Percentiles rank a stretch among this genome's conserved stretches.
Evolutionary conservation across 768 basidiomycete genomes (phyloP).

Genomic region (Russula sp.): DNA sequence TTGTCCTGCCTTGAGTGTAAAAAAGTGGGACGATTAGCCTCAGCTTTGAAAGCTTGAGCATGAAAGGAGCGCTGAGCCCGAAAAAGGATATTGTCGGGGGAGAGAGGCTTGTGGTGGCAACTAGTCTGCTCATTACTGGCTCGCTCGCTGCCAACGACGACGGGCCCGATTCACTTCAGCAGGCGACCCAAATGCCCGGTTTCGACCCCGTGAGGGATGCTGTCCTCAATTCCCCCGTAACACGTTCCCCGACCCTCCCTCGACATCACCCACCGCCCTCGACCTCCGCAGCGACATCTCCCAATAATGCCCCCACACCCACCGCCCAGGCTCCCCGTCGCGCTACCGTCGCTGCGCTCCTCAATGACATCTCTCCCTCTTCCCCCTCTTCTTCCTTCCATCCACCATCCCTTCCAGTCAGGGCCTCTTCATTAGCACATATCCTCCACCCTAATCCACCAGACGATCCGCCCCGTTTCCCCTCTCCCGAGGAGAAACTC

Average conservation of each 20-base stretch:
- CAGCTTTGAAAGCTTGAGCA: conserved; percentile 6
- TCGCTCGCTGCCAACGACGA: conserved; percentile 22
- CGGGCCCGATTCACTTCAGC: conserved; percentile 10
- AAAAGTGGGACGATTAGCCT: neutral
- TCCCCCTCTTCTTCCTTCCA: conserved; percentile 29
- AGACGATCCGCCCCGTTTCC: conserved; percentile 27
- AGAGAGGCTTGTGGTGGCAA: conserved; percentile 18
- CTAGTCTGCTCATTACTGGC: neutral
- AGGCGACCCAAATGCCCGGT: conserved; percentile 50
- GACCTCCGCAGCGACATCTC: conserved; percentile 38
- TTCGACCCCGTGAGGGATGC: conserved; percentile 90
- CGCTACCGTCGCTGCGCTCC: conserved; percentile 73
- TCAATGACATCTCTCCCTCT: conserved; percentile 55
- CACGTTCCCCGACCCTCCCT: conserved; percentile 44
- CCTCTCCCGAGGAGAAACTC: conserved; percentile 29
- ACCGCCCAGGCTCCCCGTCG: conserved; percentile 45
- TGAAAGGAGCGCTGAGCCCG: conserved; percentile 25
- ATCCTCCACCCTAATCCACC: conserved; percentile 31
- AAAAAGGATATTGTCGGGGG: conserved; percentile 22
- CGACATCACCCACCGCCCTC: conserved; percentile 31
- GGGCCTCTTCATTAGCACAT: conserved; percentile 32
- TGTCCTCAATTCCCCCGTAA: conserved; percentile 71
- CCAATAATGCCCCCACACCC: conserved; percentile 40
- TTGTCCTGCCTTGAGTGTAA: neutral
- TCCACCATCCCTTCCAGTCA: conserved; percentile 21